These are phyloP conservation scores for Pseudopithomyces maydicus DNA, from an alignment of 2,329 filamentous ascomycete genomes.

Conservation along the genomic window DNA sequence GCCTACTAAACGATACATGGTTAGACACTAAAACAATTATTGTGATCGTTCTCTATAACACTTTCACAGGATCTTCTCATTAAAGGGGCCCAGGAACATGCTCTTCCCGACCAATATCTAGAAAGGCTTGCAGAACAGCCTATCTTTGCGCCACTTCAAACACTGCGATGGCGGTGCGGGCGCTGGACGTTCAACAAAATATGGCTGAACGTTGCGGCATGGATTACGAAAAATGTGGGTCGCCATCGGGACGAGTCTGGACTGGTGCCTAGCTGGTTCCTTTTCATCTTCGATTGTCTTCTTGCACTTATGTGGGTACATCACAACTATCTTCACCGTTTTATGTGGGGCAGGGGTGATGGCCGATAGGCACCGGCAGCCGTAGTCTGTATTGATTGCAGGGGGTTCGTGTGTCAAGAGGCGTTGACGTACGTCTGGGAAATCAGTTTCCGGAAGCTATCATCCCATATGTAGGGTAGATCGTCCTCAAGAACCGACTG, in stretches of 20 bases:
- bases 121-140: not conserved
- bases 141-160: not conserved
- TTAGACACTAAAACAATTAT: not conserved
- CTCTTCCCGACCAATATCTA: not conserved
- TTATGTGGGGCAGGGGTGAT: slow-evolving; percentile 8
- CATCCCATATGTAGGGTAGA: not conserved
- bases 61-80: not conserved
- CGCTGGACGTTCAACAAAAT: slow-evolving; percentile 4
- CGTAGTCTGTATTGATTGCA: too few relatives aligned
- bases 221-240: not conserved
- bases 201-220: slow-evolving; percentile 4
- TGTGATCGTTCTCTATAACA: not conserved
- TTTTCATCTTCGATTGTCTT: slow-evolving; percentile 11
- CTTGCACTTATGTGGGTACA: slow-evolving; percentile 14
- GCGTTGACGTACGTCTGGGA: not conserved
- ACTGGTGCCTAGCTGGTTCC: slow-evolving; percentile 12
- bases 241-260: slow-evolving; percentile 4
- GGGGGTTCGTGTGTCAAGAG: not conserved
- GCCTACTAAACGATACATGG: not conserved
- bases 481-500: too few relatives aligned
- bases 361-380: not conserved
- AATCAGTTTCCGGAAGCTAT: not conserved
- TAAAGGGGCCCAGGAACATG: not conserved
- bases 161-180: slow-evolving; percentile 1
- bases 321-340: slow-evolving; percentile 8